These are phyloP conservation scores for Metschnikowia cerradonensis DNA, from an alignment of 805 yeast species.

Conservation along the genomic window DNA sequence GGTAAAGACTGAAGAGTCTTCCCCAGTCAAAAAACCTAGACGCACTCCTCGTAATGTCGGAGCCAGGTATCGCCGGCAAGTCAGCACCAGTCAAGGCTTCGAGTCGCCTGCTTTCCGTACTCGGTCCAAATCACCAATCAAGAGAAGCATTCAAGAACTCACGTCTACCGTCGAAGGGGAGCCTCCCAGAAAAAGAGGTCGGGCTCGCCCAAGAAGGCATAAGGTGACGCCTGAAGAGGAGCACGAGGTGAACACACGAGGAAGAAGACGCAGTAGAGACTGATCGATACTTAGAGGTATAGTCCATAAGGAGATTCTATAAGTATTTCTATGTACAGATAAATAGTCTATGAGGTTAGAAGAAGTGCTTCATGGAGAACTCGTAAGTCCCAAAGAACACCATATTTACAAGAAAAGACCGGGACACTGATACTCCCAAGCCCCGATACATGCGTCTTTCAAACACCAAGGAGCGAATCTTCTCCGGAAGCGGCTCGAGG, in stretches of 20 bases:
- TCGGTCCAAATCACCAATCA: conserved; percentile 18
- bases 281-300: not conserved
- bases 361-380: conserved; percentile 54
- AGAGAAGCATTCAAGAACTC: conserved; percentile 18
- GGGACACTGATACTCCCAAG: conserved; percentile 64
- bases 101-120: conserved; percentile 19
- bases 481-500: conserved; percentile 36
- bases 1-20: not conserved
- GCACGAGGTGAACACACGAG: conserved; percentile 9
- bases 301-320: not conserved
- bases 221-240: not conserved
- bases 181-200: conserved; percentile 10
- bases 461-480: conserved; percentile 29
- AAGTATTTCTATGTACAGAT: not conserved
- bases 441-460: conserved; percentile 64
- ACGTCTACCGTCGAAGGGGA: conserved; percentile 15
- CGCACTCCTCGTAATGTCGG: not conserved
- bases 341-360: conserved; percentile 3
- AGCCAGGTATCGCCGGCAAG: not conserved
- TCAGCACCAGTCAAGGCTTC: not conserved
- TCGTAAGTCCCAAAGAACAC: conserved; percentile 74
- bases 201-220: conserved; percentile 7
- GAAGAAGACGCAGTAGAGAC: conserved; percentile 10
- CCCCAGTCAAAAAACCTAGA: not conserved
- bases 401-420: conserved; percentile 71